These are phyloP conservation scores for Citrus mangshanensis DNA, from an alignment of 345 rosid species.

Conservation along the genomic window DNA sequence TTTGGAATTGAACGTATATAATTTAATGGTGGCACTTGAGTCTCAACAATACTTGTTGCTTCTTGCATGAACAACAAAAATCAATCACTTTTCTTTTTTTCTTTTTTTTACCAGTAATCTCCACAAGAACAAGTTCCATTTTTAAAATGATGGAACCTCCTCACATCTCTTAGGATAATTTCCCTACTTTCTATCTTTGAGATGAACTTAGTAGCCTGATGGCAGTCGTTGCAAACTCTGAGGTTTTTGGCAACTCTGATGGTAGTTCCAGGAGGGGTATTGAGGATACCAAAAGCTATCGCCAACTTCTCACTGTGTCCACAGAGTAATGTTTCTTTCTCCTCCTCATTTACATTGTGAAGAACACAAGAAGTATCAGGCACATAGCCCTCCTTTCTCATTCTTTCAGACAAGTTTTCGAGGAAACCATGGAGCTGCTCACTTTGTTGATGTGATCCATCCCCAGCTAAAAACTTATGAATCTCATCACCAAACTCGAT, in stretches of 20 bases:
- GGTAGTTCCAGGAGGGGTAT: slow-evolving; percentile 60
- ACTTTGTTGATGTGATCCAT: slow-evolving; percentile 71
- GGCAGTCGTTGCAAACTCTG: slow-evolving; percentile 87
- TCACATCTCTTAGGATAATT: slow-evolving; percentile 73
- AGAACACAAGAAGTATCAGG: slow-evolving; percentile 90
- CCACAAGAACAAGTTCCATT: slow-evolving; percentile 81
- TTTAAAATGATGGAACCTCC: slow-evolving; percentile 84
- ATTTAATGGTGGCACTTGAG: background rate
- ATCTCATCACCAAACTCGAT: slow-evolving; percentile 68
- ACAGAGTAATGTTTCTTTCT: slow-evolving; percentile 72
- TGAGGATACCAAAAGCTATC: slow-evolving; percentile 78
- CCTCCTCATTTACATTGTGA: slow-evolving; percentile 72
- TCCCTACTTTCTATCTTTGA: slow-evolving; percentile 70
- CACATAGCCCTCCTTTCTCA: slow-evolving; percentile 73
- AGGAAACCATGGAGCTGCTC: slow-evolving; percentile 53
- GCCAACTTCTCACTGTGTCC: slow-evolving; percentile 94
- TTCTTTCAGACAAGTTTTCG: slow-evolving; percentile 54
- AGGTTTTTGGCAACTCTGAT: slow-evolving; percentile 90
- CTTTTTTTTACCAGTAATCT: slow-evolving; percentile 65
- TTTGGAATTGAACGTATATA: background rate
- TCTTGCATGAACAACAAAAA: background rate
- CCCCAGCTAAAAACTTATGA: slow-evolving; percentile 85
- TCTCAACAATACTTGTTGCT: background rate
- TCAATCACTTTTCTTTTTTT: background rate
- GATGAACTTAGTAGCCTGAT: slow-evolving; percentile 63